These are phyloP conservation scores for Pachysolen tannophilus DNA, from an alignment of 805 yeast species.

Conservation along the genomic window DNA sequence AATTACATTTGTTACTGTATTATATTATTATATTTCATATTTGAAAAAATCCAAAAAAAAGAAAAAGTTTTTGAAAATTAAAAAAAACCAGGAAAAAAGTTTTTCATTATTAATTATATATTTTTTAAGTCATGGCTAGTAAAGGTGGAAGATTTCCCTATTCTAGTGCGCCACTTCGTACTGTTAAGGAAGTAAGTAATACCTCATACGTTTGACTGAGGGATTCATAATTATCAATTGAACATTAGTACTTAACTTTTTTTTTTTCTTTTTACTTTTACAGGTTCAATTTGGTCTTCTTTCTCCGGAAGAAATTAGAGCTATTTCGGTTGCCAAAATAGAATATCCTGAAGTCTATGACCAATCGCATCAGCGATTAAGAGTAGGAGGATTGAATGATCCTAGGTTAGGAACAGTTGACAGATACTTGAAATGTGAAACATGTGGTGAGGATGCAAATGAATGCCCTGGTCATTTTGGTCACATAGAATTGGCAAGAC, in stretches of 20 bases:
- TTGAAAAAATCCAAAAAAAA: no score
- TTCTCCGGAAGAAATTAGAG: conserved; percentile 96
- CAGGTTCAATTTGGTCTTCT: conserved; percentile 93
- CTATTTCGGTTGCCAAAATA: conserved; percentile 95
- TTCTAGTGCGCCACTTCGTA: conserved; percentile 97
- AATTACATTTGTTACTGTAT: conserved; percentile 2
- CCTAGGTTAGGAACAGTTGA: conserved; percentile 97
- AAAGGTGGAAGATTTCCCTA: conserved; percentile 53
- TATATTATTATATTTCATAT: not conserved
- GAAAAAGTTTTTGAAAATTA: no score
- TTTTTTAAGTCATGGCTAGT: conserved; percentile 6
- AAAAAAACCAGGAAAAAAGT: no score
- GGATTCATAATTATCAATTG: no score
- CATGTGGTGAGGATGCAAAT: conserved; percentile 98
- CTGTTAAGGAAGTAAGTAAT: conserved; percentile 80
- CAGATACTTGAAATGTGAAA: conserved; percentile 95
- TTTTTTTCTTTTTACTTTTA: conserved; percentile 9
- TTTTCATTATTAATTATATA: no score
- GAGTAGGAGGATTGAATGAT: conserved; percentile 95
- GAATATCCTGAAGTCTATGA: conserved; percentile 99
- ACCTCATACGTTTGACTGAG: no score
- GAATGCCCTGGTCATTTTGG: conserved; percentile 99
- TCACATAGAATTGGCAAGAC: conserved; percentile 95
- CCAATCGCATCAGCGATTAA: conserved; percentile 87
- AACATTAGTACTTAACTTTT: no score